These are phyloP conservation scores for Taphrina deformans DNA, from an alignment of 1,139 yeast species.

Conservation along the genomic window DNA sequence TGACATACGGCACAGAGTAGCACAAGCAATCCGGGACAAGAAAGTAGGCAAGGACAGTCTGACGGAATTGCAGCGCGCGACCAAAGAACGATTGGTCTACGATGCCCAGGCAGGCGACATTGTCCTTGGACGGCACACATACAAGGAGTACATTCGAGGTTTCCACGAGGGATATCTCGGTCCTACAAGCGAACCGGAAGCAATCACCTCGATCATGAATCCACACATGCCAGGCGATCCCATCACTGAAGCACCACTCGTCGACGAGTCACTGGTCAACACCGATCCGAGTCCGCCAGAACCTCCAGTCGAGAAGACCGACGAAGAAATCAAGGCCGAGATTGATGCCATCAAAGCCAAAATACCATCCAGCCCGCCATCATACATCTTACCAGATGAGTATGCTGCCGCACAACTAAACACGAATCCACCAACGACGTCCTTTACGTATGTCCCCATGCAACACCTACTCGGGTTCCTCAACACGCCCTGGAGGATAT, in stretches of 20 bases:
- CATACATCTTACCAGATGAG: constrained; percentile 32
- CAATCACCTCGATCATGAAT: constrained; percentile 30
- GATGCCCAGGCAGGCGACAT: constrained; percentile 66
- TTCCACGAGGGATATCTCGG: constrained; percentile 94
- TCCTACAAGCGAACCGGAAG: constrained; percentile 26
- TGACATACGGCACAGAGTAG: constrained; percentile 76
- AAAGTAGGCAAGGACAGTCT: constrained; percentile 39
- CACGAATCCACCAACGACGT: constrained; percentile 52
- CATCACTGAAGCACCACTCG: constrained; percentile 19
- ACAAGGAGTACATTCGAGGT: constrained; percentile 86
- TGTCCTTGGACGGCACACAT: constrained; percentile 94
- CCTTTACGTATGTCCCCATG: constrained; percentile 64
- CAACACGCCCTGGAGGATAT: constrained; percentile 72
- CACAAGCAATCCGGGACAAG: constrained; percentile 78
- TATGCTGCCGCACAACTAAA: constrained; percentile 23
- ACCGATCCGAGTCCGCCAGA: constrained; percentile 32
- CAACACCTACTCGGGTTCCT: constrained; percentile 77
- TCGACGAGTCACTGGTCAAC: neutral
- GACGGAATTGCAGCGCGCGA: constrained; percentile 32
- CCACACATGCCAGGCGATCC: constrained; percentile 27
- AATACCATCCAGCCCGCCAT: constrained; percentile 37
- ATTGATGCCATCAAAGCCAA: constrained; percentile 31
- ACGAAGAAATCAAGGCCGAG: constrained; percentile 29
- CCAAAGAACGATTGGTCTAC: constrained; percentile 36
- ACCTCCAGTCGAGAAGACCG: constrained; percentile 14